Percentiles rank a stretch among this genome's conserved stretches.
Conservation (phyloP, 139 green algal genomes). For the Edaphochlamys debaryana region DNA sequence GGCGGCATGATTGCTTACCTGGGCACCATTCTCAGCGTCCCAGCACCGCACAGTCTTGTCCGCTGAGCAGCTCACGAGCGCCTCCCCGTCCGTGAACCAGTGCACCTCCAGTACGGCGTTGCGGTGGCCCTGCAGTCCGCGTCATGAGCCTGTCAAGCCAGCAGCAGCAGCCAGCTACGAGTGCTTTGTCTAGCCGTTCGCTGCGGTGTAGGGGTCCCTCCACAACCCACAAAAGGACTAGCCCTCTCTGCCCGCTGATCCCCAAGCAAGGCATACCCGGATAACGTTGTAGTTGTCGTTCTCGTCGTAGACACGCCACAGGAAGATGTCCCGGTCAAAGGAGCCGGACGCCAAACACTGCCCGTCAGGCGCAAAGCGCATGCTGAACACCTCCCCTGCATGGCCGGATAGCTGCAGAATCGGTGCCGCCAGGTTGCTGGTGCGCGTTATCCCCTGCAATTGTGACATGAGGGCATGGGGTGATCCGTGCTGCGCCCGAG, state of each 20-base stretch:
- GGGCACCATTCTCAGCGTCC: constrained; percentile 73
- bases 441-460: constrained; percentile 55
- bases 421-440: constrained; percentile 72
- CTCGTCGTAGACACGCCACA: constrained; percentile 90
- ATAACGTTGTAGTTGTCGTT: constrained; percentile 95
- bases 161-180: neutral
- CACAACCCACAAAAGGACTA: neutral
- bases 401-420: constrained; percentile 92
- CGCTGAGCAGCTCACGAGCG: constrained; percentile 81
- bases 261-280: constrained; percentile 45
- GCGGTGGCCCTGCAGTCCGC: constrained; percentile 80
- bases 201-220: neutral
- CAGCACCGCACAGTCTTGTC: constrained; percentile 89
- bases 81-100: constrained; percentile 88
- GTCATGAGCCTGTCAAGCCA: no score
- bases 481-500: no score
- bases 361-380: constrained; percentile 90
- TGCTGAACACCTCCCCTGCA: constrained; percentile 79
- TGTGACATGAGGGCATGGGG: neutral
- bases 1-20: constrained; percentile 20
- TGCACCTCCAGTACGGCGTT: constrained; percentile 95
- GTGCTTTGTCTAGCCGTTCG: neutral
- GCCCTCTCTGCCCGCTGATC: neutral
- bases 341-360: constrained; percentile 78
- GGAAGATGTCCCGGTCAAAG: constrained; percentile 87